Percentiles rank a stretch among this genome's conserved stretches.
These are phyloP conservation scores for Symbiodinium natans DNA, from an alignment of 73 alveolate species.

Conservation along the genomic window DNA sequence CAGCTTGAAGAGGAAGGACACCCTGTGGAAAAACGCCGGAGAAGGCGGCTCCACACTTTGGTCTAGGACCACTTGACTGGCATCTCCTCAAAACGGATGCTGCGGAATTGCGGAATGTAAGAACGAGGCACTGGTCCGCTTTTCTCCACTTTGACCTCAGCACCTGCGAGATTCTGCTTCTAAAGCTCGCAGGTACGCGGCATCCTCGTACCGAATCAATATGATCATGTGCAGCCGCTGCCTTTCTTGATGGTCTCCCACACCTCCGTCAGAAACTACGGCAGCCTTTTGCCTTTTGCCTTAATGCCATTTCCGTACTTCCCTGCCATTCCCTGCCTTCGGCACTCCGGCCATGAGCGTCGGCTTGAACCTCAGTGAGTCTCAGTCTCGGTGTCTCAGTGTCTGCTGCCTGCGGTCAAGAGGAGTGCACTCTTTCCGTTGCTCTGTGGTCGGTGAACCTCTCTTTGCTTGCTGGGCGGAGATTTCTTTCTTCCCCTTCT, in stretches of 20 bases:
- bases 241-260: slow-evolving; percentile 91
- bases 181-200: neutral
- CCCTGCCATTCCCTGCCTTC: neutral
- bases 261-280: neutral
- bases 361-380: slow-evolving; percentile 52
- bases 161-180: slow-evolving; percentile 6
- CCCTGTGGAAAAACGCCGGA: slow-evolving; percentile 44
- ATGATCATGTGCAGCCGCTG: neutral
- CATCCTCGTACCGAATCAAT: neutral
- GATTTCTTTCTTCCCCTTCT: too few relatives aligned
- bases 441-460: too few relatives aligned
- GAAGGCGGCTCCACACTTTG: too few relatives aligned
- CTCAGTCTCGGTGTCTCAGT: too few relatives aligned
- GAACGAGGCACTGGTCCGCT: slow-evolving; percentile 58
- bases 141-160: slow-evolving; percentile 66
- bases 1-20: slow-evolving; percentile 82
- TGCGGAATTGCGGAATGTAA: too few relatives aligned
- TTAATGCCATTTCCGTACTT: neutral
- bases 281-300: neutral
- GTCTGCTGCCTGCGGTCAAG: too few relatives aligned
- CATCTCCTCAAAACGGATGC: too few relatives aligned
- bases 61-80: too few relatives aligned
- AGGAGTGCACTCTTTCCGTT: too few relatives aligned
- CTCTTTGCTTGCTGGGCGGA: too few relatives aligned
- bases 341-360: slow-evolving; percentile 86